Percentiles rank a stretch among this genome's conserved stretches.
phyloP scores from a whole-genome alignment of 176 grass and related monocot genomes.

The Musa itinerans region DNA sequence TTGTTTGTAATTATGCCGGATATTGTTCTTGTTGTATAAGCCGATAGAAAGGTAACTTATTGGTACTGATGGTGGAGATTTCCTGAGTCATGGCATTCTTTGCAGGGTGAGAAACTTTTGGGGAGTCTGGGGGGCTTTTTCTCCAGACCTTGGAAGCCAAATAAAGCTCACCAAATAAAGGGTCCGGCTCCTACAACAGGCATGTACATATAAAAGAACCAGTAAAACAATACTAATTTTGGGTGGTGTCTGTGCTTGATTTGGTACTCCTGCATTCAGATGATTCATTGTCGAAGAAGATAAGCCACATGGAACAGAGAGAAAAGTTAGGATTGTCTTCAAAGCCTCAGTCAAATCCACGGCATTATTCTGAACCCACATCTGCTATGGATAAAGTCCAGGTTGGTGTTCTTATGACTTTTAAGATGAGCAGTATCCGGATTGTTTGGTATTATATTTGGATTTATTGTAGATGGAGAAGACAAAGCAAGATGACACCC shows the following conservation, averaged over 20 bases:
- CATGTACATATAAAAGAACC: neutral
- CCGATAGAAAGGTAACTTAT: neutral
- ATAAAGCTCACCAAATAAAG: slow-evolving; percentile 22
- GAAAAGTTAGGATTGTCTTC: slow-evolving; percentile 23
- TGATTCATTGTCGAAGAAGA: slow-evolving; percentile 16
- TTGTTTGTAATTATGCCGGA: neutral
- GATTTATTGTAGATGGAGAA: slow-evolving; percentile 24
- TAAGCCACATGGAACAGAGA: slow-evolving; percentile 15
- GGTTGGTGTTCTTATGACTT: slow-evolving; percentile 4
- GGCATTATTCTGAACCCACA: slow-evolving; percentile 14
- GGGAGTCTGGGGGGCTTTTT: slow-evolving; percentile 27
- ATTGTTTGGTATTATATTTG: neutral
- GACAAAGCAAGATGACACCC: slow-evolving; percentile 15
- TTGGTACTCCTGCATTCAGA: neutral
- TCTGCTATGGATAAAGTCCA: slow-evolving; percentile 28
- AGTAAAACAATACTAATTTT: neutral
- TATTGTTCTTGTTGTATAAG: neutral
- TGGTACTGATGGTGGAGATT: neutral
- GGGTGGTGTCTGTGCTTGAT: neutral
- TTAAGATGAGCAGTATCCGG: neutral
- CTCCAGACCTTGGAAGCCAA: slow-evolving; percentile 25
- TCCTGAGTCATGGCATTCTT: neutral
- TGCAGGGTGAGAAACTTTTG: slow-evolving; percentile 21
- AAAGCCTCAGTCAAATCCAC: neutral
- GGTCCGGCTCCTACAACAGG: slow-evolving; percentile 14